A percentile compares a stretch with the other conserved stretches of the same genome.
Evolutionary conservation across 1,284 basidiomycete species (phyloP).

Genomic region (Fomitopsis betulina): DNA sequence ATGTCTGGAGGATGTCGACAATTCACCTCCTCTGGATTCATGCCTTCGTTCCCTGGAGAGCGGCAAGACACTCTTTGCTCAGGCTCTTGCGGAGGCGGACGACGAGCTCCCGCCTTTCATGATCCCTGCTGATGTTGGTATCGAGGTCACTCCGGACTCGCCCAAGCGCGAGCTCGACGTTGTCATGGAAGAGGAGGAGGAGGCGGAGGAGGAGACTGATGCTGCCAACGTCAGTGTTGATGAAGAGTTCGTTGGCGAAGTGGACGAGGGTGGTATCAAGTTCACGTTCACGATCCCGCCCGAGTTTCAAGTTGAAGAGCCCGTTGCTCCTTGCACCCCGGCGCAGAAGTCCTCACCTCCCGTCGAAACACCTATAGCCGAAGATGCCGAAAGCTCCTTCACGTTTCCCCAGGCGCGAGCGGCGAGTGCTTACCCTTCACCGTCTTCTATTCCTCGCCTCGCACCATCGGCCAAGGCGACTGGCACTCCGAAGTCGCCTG

Average conservation of each 20-base stretch:
- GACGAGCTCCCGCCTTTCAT: conserved; percentile 47
- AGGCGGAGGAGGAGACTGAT: conserved; percentile 34
- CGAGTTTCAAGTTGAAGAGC: conserved; percentile 14
- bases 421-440: conserved; percentile 26
- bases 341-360: conserved; percentile 8
- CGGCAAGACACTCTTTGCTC: conserved; percentile 53
- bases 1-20: conserved; percentile 60
- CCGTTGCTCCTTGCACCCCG: conserved; percentile 16
- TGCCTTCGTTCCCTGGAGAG: conserved; percentile 39
- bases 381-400: conserved; percentile 28
- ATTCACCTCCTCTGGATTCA: conserved; percentile 36
- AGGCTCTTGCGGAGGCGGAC: conserved; percentile 38
- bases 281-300: conserved; percentile 62
- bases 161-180: conserved; percentile 26
- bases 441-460: conserved; percentile 51
- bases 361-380: conserved; percentile 23
- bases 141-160: conserved; percentile 34
- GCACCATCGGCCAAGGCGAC: conserved; percentile 29
- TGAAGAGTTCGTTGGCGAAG: conserved; percentile 42
- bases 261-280: conserved; percentile 57
- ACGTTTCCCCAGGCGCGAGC: conserved; percentile 15
- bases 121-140: conserved; percentile 46
- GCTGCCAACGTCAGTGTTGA: conserved; percentile 29
- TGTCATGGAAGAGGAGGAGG: conserved; percentile 40
- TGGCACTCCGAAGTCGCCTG: conserved; percentile 20